Percentiles rank a stretch among this genome's conserved stretches.
Evolutionary conservation across 2,329 filamentous ascomycete species (phyloP).

Genomic region (Colletotrichum sp.): DNA sequence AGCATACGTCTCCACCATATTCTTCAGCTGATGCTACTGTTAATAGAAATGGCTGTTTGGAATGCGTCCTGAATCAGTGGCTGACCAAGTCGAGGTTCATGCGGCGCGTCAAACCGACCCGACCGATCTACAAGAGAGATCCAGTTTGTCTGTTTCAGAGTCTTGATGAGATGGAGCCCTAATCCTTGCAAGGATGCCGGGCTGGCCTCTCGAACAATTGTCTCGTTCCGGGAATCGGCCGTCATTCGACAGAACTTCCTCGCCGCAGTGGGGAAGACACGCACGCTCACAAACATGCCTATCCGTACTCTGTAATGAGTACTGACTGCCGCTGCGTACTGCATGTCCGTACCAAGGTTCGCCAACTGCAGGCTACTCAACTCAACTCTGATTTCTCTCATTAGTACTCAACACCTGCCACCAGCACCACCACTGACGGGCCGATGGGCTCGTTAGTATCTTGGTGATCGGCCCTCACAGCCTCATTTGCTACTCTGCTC

Average conservation of each 20-base stretch:
- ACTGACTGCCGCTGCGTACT: no score
- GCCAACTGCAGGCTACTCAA: no score
- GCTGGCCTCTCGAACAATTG: not conserved
- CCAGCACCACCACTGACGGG: not conserved
- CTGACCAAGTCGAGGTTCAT: slow-evolving; percentile 7
- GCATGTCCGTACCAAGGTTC: no score
- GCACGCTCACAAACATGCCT: not conserved
- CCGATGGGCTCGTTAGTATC: not conserved
- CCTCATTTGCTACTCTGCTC: slow-evolving; percentile 8
- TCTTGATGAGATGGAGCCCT: slow-evolving; percentile 3
- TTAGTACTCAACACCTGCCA: no score
- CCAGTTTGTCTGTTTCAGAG: slow-evolving; percentile 22
- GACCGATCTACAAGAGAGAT: slow-evolving; percentile 20
- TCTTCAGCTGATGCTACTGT: not conserved
- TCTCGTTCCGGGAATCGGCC: not conserved
- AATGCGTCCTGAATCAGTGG: slow-evolving; percentile 6
- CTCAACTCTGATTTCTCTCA: no score
- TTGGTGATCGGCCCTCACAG: slow-evolving; percentile 15
- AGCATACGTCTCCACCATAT: not conserved
- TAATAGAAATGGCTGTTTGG: slow-evolving; percentile 19
- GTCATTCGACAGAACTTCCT: not conserved
- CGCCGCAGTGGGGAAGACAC: not conserved
- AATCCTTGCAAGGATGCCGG: slow-evolving; percentile 1
- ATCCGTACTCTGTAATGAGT: not conserved
- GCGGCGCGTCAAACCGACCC: slow-evolving; percentile 12